These are phyloP conservation scores for Zymoseptoria passerinii DNA, from an alignment of 2,329 filamentous ascomycete species.

Conservation along the genomic window DNA sequence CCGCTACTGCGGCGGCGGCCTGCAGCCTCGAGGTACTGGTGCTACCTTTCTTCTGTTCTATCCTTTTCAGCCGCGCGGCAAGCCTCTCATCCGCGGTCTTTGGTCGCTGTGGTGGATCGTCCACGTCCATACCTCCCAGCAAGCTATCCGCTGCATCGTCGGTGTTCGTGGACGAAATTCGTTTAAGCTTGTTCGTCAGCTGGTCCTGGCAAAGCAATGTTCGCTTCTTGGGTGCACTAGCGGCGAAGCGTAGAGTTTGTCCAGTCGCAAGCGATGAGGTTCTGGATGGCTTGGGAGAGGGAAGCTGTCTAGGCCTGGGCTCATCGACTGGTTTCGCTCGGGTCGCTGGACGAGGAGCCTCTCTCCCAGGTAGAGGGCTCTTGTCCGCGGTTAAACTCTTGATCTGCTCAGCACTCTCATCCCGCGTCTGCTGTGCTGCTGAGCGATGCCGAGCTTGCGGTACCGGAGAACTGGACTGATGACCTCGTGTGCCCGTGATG, in stretches of 20 bases:
- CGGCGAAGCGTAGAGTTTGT: slow-evolving; percentile 32
- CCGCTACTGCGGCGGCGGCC: neutral
- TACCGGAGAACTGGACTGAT: neutral
- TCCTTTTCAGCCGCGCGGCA: slow-evolving; percentile 24
- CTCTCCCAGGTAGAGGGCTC: neutral
- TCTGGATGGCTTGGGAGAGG: neutral
- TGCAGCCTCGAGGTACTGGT: slow-evolving; percentile 9
- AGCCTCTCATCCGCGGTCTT: slow-evolving; percentile 20
- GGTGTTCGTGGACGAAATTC: slow-evolving; percentile 11
- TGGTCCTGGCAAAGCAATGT: slow-evolving; percentile 36
- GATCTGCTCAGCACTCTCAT: neutral
- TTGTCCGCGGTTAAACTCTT: neutral
- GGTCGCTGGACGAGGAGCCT: neutral
- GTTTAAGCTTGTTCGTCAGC: slow-evolving; percentile 13
- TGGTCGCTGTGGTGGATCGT: slow-evolving; percentile 15
- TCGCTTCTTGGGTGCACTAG: slow-evolving; percentile 34
- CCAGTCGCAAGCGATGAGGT: slow-evolving; percentile 7
- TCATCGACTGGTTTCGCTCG: neutral
- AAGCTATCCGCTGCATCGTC: slow-evolving; percentile 6
- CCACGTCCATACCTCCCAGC: slow-evolving; percentile 14
- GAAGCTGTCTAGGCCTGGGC: neutral
- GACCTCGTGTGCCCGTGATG: neutral
- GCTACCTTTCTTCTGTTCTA: slow-evolving; percentile 20
- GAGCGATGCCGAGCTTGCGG: neutral
- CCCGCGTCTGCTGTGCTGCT: neutral